Evolutionary conservation across 2,329 filamentous ascomycete species (phyloP).

Genomic region (Curvularia sp.): DNA sequence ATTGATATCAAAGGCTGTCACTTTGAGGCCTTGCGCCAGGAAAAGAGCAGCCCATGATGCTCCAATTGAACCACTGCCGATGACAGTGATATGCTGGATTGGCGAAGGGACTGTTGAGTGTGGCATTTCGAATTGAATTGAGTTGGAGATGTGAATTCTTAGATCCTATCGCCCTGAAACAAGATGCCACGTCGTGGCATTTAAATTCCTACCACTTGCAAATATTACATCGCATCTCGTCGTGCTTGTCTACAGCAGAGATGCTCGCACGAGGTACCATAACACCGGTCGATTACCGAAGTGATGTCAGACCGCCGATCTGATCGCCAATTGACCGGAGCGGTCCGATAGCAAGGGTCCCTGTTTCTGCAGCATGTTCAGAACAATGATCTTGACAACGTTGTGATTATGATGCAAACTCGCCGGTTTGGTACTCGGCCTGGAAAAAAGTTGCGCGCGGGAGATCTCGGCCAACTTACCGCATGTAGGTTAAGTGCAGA

Average conservation of each 20-base stretch:
- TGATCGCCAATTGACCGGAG: neutral
- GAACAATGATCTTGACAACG: neutral
- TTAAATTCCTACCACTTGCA: neutral
- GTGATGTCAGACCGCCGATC: neutral
- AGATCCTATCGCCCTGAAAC: neutral
- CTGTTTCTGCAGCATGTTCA: neutral
- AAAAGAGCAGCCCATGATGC: constrained; percentile 55
- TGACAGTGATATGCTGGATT: constrained; percentile 36
- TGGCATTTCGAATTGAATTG: neutral
- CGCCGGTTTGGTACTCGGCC: neutral
- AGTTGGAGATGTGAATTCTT: neutral
- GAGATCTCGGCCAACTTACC: constrained; percentile 3
- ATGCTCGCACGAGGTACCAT: neutral
- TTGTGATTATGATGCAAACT: neutral
- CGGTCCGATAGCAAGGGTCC: neutral
- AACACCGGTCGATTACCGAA: neutral
- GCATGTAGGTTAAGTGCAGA: neutral
- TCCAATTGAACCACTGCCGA: constrained; percentile 52
- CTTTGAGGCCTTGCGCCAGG: constrained; percentile 49
- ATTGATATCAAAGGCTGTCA: constrained; percentile 55
- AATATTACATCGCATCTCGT: neutral
- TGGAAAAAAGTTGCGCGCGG: neutral
- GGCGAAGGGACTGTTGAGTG: neutral
- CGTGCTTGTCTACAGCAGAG: neutral
- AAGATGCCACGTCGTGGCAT: neutral